Evolutionary conservation across 768 basidiomycete genomes (phyloP), one percentile per base, ranked within the genome.

Genomic region (Auriscalpium orientale): DNA sequence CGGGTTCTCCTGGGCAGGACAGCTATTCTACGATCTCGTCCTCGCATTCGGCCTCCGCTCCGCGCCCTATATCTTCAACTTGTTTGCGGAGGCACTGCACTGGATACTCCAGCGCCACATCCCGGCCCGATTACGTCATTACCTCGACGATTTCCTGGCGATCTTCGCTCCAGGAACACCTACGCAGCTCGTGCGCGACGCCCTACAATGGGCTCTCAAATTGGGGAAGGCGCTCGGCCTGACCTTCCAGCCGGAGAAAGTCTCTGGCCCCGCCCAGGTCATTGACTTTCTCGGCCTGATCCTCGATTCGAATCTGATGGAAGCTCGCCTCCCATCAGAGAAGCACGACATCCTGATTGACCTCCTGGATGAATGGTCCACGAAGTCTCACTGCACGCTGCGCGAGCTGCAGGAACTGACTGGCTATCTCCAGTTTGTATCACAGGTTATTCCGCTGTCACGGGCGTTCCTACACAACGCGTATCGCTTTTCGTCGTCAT

Each of bases 61-160:
- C 2, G 69, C 71, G 6, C 70, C 72, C 3, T 73, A 74, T 58
- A 74, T 76, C 15, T 75, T 72, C 62, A 72, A 74, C 53, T 64
- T 74, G 0, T 74, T 74, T 54, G 65, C 72, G 0, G 70, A 75
- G 55, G 74, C 66, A 10, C 64, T 74, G 11, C 74, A 75, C 54
- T 76, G 72, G 73, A 74, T 75, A 50, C 67, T 74, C 16, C 56
- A 64, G 15, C 63, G 65, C 10, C 67, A 75, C 53, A 66, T 74
- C 47, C 71, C 69, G 0, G 64, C 67, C 0, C 9, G 8, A 8
- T 54, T 73, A 2, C 62, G 62, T 7, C 72, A 74, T 44, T 73
- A 72, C 48, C 64, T 75, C 2, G 68, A 75, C 46, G 68, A 74
- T 45, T 74, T 74, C 53, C 65, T 74, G 20, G 40, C 13, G n/a